Evolutionary conservation across 306 rosid species (phyloP).

Genomic region (Spatholobus suberectus): DNA sequence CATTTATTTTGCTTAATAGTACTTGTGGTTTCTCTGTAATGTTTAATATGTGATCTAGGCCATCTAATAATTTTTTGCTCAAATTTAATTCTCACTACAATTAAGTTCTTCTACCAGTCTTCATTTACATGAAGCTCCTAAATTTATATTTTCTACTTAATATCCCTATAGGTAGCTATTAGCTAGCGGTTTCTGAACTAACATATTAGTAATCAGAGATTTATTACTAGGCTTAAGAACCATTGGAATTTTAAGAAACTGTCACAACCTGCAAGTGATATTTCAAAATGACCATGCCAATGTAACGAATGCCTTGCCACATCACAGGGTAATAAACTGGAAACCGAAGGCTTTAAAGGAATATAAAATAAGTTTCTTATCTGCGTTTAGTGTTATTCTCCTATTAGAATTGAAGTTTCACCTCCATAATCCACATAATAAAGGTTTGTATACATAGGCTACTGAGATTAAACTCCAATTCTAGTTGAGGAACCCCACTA

Average conservation of each 20-base stretch:
- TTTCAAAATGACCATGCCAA: not conserved
- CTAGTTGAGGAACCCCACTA: not conserved
- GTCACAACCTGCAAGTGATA: not conserved
- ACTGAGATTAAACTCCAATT: not conserved
- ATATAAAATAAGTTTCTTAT: not conserved
- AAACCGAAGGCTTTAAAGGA: not conserved
- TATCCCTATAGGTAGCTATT: too few relatives aligned
- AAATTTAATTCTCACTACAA: too few relatives aligned
- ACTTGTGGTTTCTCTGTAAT: not conserved
- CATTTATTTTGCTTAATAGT: not conserved
- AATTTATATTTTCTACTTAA: too few relatives aligned
- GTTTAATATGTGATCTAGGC: not conserved
- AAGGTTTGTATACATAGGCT: not conserved
- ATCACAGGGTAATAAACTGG: not conserved
- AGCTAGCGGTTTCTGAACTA: too few relatives aligned
- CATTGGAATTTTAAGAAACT: not conserved
- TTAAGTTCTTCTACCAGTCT: too few relatives aligned
- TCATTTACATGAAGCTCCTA: too few relatives aligned
- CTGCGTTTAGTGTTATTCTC: not conserved
- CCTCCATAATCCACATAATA: not conserved
- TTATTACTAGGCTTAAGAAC: not conserved
- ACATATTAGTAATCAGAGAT: not conserved
- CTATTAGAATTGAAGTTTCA: not conserved
- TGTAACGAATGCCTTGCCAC: not conserved
- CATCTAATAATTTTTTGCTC: too few relatives aligned